Percentiles rank a stretch among this genome's conserved stretches.
Evolutionary conservation across 2,329 filamentous ascomycete species (phyloP).

Genomic region (Neofusicoccum cordaticola): DNA sequence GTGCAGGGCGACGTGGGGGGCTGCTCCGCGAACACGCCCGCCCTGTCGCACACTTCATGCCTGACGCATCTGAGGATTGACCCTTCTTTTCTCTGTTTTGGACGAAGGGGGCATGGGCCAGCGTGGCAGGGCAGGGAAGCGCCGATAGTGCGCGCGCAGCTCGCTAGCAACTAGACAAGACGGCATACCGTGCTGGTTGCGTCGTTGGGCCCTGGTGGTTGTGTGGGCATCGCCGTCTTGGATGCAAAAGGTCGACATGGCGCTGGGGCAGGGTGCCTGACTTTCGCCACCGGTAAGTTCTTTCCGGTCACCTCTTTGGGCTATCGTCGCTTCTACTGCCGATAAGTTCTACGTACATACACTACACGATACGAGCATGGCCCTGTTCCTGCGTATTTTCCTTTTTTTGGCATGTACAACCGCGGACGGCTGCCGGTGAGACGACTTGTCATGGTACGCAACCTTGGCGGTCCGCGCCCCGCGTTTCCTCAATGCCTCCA

Average conservation of each 20-base stretch:
- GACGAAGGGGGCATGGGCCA: not conserved
- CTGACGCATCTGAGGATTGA: not conserved
- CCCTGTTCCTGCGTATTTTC: not conserved
- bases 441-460: not conserved
- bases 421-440: not conserved
- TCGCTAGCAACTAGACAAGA: no score
- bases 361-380: not conserved
- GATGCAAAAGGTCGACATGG: not conserved
- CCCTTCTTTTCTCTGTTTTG: not conserved
- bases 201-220: not conserved
- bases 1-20: slow-evolving; percentile 9
- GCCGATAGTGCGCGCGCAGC: no score
- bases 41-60: not conserved
- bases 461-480: not conserved
- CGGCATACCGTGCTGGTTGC: not conserved
- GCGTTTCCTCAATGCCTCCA: not conserved
- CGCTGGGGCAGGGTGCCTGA: not conserved
- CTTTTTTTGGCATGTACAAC: not conserved
- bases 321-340: not conserved
- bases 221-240: not conserved
- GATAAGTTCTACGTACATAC: not conserved
- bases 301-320: not conserved
- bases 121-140: not conserved
- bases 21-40: not conserved
- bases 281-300: not conserved